Conservation (phyloP, 257 asterid genomes). For the Knoxia roxburghii region DNA sequence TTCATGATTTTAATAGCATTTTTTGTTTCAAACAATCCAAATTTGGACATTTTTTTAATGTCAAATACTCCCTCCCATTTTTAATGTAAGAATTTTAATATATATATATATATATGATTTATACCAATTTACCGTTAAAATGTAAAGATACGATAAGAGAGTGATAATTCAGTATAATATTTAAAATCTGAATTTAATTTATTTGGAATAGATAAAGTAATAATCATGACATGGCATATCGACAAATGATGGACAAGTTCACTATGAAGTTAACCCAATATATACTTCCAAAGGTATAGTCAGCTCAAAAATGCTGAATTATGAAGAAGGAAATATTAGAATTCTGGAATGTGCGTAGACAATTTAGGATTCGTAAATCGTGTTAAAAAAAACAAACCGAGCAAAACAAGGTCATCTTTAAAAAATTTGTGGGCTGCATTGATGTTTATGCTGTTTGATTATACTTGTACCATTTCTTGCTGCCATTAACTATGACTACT, state of each 20-base stretch:
- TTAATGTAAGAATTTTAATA: no score
- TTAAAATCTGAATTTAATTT: no score
- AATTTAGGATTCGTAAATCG: constrained; percentile 5
- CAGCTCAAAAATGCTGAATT: neutral
- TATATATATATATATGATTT: no score
- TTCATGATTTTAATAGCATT: no score
- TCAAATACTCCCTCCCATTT: no score
- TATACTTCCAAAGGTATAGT: neutral
- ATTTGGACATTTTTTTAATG: no score
- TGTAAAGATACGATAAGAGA: no score
- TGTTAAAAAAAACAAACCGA: constrained; percentile 1
- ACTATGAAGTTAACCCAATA: neutral
- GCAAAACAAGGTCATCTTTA: constrained; percentile 4
- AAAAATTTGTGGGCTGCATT: neutral
- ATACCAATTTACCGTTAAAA: no score
- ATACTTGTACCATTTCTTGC: neutral
- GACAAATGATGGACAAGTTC: neutral
- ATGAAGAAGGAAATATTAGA: neutral
- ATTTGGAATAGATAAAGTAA: no score
- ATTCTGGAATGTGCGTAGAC: neutral
- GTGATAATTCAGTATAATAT: no score
- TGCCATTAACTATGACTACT: constrained; percentile 7
- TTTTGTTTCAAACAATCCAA: no score
- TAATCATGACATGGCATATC: neutral
- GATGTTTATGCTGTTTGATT: constrained; percentile 8